Base-by-base conservation (phyloP, 2,329 filamentous ascomycete species). In the Scopulariopsis brevicaulis region DNA sequence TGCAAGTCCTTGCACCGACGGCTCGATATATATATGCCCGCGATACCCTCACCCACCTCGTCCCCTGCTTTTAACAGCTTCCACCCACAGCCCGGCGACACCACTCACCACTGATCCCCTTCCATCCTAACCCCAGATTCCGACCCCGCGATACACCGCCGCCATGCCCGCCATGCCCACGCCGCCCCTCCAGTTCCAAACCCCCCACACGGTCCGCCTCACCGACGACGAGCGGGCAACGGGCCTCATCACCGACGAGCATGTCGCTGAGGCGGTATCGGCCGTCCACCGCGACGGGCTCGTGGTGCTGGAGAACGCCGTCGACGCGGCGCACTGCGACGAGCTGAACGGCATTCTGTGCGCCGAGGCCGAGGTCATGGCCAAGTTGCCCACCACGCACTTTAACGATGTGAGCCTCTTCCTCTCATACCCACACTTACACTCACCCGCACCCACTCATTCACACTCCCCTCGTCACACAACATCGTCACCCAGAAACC, bases 171-270 rank as follows among this genome's bases (percentile, higher is more conserved):
- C 58, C 40, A 24, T 6, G 6, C 14, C 43, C 24, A 56, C 15
- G 54, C 28, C 40, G 20, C 24, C 14, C n/a, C 53, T 50, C 24
- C 37, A 40, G 15, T 58, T 58, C 56, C 56, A 58, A 22, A 48
- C 53, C 34, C 51, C 58, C n/a, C 24, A 54, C 37, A 48, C 56
- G 50, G 56, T 63, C n/a, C 35, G n/a, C 43, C 59, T 65, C 35
- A 60, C 63, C 7, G 59, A 64, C 48, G 63, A 65, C 54, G 64
- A 66, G 61, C 63, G 64, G 35, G 60, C 62, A 48, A 62, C 57
- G 46, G 64, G 64, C 24, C 54, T 62, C 35, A 64, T 66, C 62
- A 59, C 53, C 51, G 56, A 57, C 18, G 54, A 60, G 15, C 57
- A 62, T 14, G n/a, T 58, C 8, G 51, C 11, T 51, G 52, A 58